phyloP scores from a whole-genome alignment of 192 early-diverging fungal species.

The Coemansia sp. region DNA sequence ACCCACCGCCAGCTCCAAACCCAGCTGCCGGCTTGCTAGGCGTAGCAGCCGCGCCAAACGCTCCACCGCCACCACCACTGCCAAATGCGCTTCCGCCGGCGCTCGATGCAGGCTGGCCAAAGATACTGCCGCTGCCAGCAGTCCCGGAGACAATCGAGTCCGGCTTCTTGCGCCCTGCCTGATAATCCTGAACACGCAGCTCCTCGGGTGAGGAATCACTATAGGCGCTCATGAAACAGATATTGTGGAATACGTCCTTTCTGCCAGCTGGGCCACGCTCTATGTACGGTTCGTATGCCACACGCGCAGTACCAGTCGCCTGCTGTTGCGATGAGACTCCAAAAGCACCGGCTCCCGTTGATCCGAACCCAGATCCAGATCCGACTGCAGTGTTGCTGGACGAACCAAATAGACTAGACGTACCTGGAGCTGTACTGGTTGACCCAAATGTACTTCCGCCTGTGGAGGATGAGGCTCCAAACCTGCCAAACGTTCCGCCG shows the following conservation, averaged over 20 bases:
- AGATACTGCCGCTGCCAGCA: slow-evolving; percentile 20
- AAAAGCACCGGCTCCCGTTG: slow-evolving; percentile 34
- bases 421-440: slow-evolving; percentile 11
- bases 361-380: slow-evolving; percentile 14
- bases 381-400: slow-evolving; percentile 7
- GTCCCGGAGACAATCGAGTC: slow-evolving; percentile 20
- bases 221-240: slow-evolving; percentile 87
- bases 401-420: slow-evolving; percentile 16
- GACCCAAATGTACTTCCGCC: slow-evolving; percentile 42
- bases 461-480: slow-evolving; percentile 43
- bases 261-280: slow-evolving; percentile 59
- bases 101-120: slow-evolving; percentile 37
- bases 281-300: slow-evolving; percentile 56
- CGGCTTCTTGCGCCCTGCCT: slow-evolving; percentile 70
- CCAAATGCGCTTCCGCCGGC: slow-evolving; percentile 35
- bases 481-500: slow-evolving; percentile 36
- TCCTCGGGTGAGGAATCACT: slow-evolving; percentile 86
- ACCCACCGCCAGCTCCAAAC: slow-evolving; percentile 9
- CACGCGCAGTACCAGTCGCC: slow-evolving; percentile 58
- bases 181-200: slow-evolving; percentile 87
- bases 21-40: slow-evolving; percentile 1
- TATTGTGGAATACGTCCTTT: slow-evolving; percentile 65
- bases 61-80: slow-evolving; percentile 4
- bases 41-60: slow-evolving; percentile 8
- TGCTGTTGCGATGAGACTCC: slow-evolving; percentile 11